A percentile compares a stretch with the other conserved stretches of the same genome.
phyloP scores from a whole-genome alignment of 176 grass and related monocot species.

The Eremochloa ophiuroides region DNA sequence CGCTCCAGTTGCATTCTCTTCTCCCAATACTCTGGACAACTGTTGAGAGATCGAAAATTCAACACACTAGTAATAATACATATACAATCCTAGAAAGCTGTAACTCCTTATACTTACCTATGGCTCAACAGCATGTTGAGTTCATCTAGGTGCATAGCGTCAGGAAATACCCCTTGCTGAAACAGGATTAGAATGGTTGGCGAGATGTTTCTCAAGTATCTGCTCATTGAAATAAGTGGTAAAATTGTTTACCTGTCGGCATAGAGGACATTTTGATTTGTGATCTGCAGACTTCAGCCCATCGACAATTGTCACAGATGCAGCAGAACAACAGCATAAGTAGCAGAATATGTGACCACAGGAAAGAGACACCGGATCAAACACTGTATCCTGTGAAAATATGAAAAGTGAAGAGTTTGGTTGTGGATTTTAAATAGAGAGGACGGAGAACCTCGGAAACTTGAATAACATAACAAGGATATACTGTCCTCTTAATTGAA shows the following conservation, averaged over 20 bases:
- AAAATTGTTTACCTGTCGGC: conserved; percentile 50
- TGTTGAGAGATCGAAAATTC: conserved; percentile 27
- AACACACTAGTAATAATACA: not conserved
- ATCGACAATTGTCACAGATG: conserved; percentile 69
- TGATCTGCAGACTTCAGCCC: conserved; percentile 50
- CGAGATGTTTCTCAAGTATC: not conserved
- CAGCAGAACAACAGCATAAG: conserved; percentile 76
- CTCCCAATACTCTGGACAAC: conserved; percentile 82
- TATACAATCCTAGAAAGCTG: not conserved
- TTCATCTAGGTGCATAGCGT: conserved; percentile 69
- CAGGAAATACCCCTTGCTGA: conserved; percentile 66
- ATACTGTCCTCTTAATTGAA: not conserved
- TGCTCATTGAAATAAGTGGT: not conserved
- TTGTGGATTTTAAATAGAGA: not conserved
- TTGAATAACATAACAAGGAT: not conserved
- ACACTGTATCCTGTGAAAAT: conserved; percentile 59
- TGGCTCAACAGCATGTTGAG: conserved; percentile 64
- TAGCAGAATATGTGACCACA: conserved; percentile 93
- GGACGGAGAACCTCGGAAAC: not conserved
- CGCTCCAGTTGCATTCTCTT: conserved; percentile 50
- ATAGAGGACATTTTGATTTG: conserved; percentile 80
- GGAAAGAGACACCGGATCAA: conserved; percentile 68
- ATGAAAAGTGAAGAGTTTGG: not conserved
- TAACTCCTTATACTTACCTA: conserved; percentile 37
- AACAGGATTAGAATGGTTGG: not conserved